phyloP scores from a whole-genome alignment of 305 asterid genomes.

The Fraxinus sp. region DNA sequence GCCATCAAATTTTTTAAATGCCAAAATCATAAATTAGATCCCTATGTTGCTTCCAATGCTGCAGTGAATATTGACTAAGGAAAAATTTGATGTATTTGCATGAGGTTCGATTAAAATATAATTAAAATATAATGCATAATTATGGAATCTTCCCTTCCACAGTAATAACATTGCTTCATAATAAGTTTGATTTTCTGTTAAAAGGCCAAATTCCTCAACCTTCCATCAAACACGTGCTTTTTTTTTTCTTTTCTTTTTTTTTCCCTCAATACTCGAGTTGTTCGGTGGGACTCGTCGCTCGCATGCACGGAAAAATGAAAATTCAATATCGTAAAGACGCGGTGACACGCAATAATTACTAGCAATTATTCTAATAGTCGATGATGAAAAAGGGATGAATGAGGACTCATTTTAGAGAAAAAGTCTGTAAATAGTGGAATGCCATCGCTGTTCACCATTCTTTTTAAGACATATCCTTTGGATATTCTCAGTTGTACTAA shows the following conservation, averaged over 20 bases:
- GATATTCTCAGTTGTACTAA: background rate
- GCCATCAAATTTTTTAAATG: background rate
- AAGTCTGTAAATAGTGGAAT: background rate
- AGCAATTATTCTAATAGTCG: background rate
- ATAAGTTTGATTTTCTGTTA: background rate
- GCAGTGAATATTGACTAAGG: background rate
- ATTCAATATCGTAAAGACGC: background rate
- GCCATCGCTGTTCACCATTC: background rate
- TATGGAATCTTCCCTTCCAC: conserved; percentile 22
- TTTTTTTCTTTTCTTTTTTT: too few relatives aligned
- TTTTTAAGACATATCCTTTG: background rate
- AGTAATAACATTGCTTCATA: background rate
- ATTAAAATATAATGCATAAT: background rate
- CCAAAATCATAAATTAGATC: background rate
- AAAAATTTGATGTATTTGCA: background rate
- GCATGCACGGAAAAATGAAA: background rate
- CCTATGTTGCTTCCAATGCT: background rate
- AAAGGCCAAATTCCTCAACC: background rate
- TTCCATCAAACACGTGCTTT: background rate
- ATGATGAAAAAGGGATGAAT: background rate
- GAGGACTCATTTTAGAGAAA: background rate
- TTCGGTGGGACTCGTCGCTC: background rate
- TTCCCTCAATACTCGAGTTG: background rate
- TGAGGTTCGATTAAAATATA: background rate
- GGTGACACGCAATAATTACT: background rate